Evolutionary conservation across 805 yeast species (phyloP).

Genomic region (Yarrowia phangngaensis): DNA sequence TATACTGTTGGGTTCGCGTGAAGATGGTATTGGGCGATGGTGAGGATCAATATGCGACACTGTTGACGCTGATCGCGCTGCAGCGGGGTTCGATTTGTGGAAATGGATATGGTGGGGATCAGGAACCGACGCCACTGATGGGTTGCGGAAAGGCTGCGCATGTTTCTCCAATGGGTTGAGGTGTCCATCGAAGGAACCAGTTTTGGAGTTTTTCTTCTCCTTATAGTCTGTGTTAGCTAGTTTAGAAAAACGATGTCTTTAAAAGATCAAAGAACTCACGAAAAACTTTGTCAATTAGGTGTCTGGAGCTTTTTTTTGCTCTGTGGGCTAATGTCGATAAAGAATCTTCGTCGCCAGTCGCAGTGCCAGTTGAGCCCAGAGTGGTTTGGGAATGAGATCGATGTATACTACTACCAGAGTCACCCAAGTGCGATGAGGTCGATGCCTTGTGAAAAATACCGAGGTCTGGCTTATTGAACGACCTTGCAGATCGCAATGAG

Average conservation of each 20-base stretch:
- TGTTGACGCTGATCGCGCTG: constrained; percentile 8
- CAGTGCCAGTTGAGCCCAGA: too few relatives aligned
- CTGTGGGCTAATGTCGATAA: constrained; percentile 1
- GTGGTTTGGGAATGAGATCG: constrained; percentile 2
- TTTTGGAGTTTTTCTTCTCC: constrained; percentile 10
- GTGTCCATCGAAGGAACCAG: constrained; percentile 5
- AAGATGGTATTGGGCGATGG: constrained; percentile 4
- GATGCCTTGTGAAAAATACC: constrained; percentile 21
- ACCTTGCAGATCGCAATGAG: constrained; percentile 7
- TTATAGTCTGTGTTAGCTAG: constrained; percentile 23
- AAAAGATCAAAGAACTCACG: constrained; percentile 6
- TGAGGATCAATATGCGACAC: constrained; percentile 20
- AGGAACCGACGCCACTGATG: constrained; percentile 22
- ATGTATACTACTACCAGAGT: constrained; percentile 11
- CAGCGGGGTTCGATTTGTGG: not conserved
- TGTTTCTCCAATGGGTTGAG: constrained; percentile 14
- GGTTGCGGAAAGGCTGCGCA: constrained; percentile 12
- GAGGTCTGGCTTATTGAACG: constrained; percentile 17
- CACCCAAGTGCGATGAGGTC: constrained; percentile 9
- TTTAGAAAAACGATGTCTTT: too few relatives aligned
- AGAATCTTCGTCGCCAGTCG: too few relatives aligned
- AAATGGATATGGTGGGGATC: constrained; percentile 6
- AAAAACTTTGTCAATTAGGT: constrained; percentile 19
- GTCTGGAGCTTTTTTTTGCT: constrained; percentile 12
- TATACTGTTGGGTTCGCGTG: constrained; percentile 6